These are phyloP conservation scores for Calonectria hongkongensis DNA, from an alignment of 2,329 filamentous ascomycete species.

Conservation along the genomic window DNA sequence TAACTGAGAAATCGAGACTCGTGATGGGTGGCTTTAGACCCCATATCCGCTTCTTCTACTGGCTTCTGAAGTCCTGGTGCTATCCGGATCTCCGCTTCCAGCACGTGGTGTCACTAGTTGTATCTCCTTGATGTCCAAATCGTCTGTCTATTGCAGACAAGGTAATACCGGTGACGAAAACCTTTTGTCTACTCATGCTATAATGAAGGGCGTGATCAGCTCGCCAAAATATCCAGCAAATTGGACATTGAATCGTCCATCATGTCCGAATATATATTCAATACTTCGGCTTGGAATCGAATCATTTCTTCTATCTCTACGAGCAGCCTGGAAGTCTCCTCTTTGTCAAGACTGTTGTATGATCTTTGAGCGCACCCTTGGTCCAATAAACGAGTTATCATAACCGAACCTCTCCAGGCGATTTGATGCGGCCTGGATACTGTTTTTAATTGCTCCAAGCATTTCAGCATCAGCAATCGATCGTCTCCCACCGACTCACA, in stretches of 20 bases:
- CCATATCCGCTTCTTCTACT: too few relatives aligned
- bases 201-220: too few relatives aligned
- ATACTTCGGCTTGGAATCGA: background rate
- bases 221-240: background rate
- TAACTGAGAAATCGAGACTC: too few relatives aligned
- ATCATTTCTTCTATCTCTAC: slow-evolving; percentile 12
- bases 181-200: too few relatives aligned
- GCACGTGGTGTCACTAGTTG: too few relatives aligned
- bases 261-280: background rate
- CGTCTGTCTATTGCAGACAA: too few relatives aligned
- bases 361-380: background rate
- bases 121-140: too few relatives aligned
- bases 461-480: background rate
- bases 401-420: background rate
- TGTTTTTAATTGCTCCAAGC: background rate
- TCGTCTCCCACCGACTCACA: background rate
- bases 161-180: too few relatives aligned
- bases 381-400: background rate
- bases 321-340: background rate
- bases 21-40: too few relatives aligned
- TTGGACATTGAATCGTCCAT: background rate
- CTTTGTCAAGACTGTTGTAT: background rate
- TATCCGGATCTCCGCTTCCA: too few relatives aligned
- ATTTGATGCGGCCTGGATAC: background rate
- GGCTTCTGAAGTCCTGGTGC: too few relatives aligned